Percentiles rank a stretch among this genome's conserved stretches.
Evolutionary conservation across 2,329 filamentous ascomycete species (phyloP).

Genomic region (Fusarium marasasianum): DNA sequence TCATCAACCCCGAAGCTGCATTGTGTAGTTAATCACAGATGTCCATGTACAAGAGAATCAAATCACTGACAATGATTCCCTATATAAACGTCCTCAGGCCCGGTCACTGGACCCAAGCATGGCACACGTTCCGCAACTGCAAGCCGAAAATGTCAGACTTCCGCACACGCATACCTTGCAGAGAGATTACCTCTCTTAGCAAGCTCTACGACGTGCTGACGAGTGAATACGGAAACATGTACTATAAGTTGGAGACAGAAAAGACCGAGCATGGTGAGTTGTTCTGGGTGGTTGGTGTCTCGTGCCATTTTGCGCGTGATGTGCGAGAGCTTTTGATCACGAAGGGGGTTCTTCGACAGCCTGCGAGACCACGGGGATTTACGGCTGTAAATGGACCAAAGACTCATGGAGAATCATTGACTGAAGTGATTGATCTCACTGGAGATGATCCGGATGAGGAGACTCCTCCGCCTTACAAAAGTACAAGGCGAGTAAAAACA

Average conservation of each 20-base stretch:
- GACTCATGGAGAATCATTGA: rapidly evolving
- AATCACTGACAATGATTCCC: neutral
- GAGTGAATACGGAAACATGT: neutral
- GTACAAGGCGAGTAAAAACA: too few relatives aligned
- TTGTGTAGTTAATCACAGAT: neutral
- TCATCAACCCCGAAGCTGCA: neutral
- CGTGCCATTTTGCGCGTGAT: neutral
- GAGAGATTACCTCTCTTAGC: neutral
- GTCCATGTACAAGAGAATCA: rapidly evolving
- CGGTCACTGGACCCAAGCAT: neutral
- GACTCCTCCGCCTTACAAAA: too few relatives aligned
- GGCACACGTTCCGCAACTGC: neutral
- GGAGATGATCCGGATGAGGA: neutral
- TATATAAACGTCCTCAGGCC: neutral
- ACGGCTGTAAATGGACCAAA: rapidly evolving
- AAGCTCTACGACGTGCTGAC: neutral
- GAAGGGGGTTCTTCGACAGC: neutral
- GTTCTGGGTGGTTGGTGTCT: neutral
- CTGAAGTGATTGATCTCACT: neutral
- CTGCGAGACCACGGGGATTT: neutral
- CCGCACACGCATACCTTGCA: neutral
- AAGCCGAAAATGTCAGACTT: neutral
- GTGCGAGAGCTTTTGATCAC: neutral
- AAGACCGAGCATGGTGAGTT: neutral
- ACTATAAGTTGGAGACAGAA: neutral